Evolutionary conservation across 129 eudicot genomes (phyloP), one percentile per base, ranked within the genome.

Genomic region (Centella asiatica): DNA sequence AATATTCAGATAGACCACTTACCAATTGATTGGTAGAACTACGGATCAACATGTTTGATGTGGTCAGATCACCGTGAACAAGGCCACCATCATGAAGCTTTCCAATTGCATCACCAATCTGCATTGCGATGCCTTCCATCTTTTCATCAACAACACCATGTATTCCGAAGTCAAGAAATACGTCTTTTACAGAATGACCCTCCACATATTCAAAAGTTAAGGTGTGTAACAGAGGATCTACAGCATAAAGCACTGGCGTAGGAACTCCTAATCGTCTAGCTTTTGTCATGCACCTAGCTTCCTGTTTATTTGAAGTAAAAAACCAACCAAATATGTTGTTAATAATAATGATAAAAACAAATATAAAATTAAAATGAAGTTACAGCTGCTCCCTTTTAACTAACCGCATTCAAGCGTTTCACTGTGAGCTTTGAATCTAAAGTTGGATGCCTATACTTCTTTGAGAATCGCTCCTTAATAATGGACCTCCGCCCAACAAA

Each of bases 11-110:
- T 8, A 14, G 48, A 66, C 24, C n/a, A 66, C 78, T 51, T 65
- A 93, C 99, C 95, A 93, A 74, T 73, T 93, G 87, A 77, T 87
- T 87, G 64, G 83, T 77, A 55, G 53, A 78, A 62, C 62, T 69
- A 17, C 82, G 83, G 63, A 90, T 71, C 67, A 93, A 80, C 99
- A 93, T 93, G 80, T 93, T 93, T 57, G 99, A 93, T 66, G 99
- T 93, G 23, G 99, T 93, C 73, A 93, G 74, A 62, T 93, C 99
- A 36, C 99, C 99, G 71, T 93, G 99, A 62, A 85, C 60, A 46
- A 93, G 83, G 51, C 99, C 99, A 36, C 99, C 99, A 78, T 93
- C 96, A 61, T 93, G 99, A 55, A 93, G 72, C 75, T 93, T 93
- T 10, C 86, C 95, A 55, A 93, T 82, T 14, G 87, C 80, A 72